Evolutionary conservation across 2,329 filamentous ascomycete species (phyloP).

Genomic region (Lecanicillium sp.): DNA sequence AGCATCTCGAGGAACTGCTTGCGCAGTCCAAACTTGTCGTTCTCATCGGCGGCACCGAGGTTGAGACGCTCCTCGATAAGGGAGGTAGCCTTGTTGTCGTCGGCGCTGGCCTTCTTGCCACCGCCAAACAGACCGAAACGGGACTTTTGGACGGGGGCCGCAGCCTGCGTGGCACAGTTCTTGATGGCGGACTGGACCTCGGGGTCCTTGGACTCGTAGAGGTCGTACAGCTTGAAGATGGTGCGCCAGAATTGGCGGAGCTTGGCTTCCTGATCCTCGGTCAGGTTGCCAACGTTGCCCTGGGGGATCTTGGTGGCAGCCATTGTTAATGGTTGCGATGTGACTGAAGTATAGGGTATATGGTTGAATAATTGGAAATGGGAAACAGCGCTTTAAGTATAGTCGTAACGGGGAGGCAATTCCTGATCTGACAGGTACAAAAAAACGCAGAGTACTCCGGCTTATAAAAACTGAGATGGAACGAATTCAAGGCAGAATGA

Average conservation of each 20-base stretch:
- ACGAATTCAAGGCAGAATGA: neutral
- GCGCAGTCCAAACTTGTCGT: slow-evolving; percentile 58
- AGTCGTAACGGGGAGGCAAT: no score
- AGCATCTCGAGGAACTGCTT: slow-evolving; percentile 28
- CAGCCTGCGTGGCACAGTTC: slow-evolving; percentile 25
- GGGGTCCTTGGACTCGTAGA: slow-evolving; percentile 19
- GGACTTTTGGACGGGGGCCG: slow-evolving; percentile 57
- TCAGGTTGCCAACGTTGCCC: slow-evolving; percentile 20
- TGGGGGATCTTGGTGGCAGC: slow-evolving; percentile 6
- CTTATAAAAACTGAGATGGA: no score
- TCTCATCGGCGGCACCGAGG: slow-evolving; percentile 25
- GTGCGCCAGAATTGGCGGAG: slow-evolving; percentile 22
- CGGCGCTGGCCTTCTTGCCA: slow-evolving; percentile 30
- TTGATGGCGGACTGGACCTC: slow-evolving; percentile 19
- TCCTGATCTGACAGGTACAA: no score
- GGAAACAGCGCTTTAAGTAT: no score
- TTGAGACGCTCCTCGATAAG: slow-evolving; percentile 10
- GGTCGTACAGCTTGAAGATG: slow-evolving; percentile 19
- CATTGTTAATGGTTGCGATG: neutral
- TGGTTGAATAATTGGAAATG: no score
- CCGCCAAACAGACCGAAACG: slow-evolving; percentile 58
- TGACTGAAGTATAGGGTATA: neutral
- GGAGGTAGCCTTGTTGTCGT: slow-evolving; percentile 26
- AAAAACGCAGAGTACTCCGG: no score
- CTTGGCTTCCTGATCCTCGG: slow-evolving; percentile 19